A percentile compares a stretch with the other conserved stretches of the same genome.
Conservation (phyloP, 164 flowering plant genomes). For the Taxillus chinensis region DNA sequence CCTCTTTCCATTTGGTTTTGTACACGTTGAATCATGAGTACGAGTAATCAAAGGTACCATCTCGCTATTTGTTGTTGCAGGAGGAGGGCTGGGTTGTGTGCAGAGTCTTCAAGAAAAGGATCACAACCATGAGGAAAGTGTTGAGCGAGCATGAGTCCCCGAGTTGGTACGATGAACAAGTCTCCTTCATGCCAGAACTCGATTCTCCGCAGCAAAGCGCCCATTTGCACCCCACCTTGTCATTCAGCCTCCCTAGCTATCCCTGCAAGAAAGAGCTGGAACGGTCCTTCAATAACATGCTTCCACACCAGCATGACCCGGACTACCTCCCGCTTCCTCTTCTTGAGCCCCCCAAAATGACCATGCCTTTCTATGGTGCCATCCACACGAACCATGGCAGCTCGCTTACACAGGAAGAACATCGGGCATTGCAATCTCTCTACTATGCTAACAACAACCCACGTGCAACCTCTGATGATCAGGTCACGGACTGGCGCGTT, state of each 20-base stretch:
- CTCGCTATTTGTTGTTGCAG: constrained; percentile 16
- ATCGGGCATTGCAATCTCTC: constrained; percentile 7
- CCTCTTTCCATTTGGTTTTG: no score
- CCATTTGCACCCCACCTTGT: constrained; percentile 4
- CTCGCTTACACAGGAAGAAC: constrained; percentile 6
- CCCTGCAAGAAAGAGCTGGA: constrained; percentile 44
- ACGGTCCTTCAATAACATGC: constrained; percentile 8
- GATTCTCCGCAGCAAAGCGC: constrained; percentile 33
- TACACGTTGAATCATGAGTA: no score
- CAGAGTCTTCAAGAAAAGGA: constrained; percentile 75
- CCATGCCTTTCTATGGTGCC: constrained; percentile 12
- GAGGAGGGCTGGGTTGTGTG: constrained; percentile 98
- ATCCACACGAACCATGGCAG: constrained; percentile 18
- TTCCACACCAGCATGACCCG: constrained; percentile 18
- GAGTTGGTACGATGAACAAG: constrained; percentile 51
- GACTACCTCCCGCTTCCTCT: constrained; percentile 48
- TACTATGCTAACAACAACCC: constrained; percentile 6
- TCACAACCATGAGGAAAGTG: constrained; percentile 25
- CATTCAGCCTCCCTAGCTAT: constrained; percentile 9
- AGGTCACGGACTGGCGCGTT: constrained; percentile 47
- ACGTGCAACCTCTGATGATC: constrained; percentile 19
- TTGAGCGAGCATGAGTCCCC: constrained; percentile 36
- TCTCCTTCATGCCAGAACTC: constrained; percentile 34
- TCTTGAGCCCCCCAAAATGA: constrained; percentile 20
- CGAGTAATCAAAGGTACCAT: background rate